A percentile compares a stretch with the other conserved stretches of the same genome.
These are phyloP conservation scores for Bifiguratus adelaidae DNA, from an alignment of 192 early-diverging fungal species.

Conservation along the genomic window DNA sequence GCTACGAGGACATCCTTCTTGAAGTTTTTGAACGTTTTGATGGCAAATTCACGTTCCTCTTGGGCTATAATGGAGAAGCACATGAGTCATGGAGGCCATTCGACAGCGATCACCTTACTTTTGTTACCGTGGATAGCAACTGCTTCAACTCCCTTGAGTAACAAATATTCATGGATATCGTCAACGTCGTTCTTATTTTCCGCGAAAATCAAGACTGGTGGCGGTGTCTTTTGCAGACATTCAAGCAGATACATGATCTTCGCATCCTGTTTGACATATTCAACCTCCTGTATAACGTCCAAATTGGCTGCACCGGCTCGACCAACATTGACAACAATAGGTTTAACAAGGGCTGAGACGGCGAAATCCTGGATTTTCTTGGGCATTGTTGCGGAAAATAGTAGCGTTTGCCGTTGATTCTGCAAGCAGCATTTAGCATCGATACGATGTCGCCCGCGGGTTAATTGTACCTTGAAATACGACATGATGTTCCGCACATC, in stretches of 20 bases:
- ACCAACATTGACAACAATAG: slow-evolving; percentile 94
- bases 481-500: slow-evolving; percentile 94
- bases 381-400: slow-evolving; percentile 86
- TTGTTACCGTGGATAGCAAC: slow-evolving; percentile 96
- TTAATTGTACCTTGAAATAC: slow-evolving; percentile 77
- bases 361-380: slow-evolving; percentile 99
- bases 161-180: slow-evolving; percentile 94
- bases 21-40: slow-evolving; percentile 76
- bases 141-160: slow-evolving; percentile 89
- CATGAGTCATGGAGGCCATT: slow-evolving; percentile 5
- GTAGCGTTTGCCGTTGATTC: slow-evolving; percentile 89
- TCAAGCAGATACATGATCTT: slow-evolving; percentile 93
- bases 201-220: slow-evolving; percentile 93
- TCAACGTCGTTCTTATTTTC: slow-evolving; percentile 99
- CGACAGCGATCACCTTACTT: slow-evolving; percentile 26
- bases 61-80: slow-evolving; percentile 44
- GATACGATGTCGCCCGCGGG: no score
- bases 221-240: slow-evolving; percentile 93
- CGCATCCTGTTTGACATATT: slow-evolving; percentile 93
- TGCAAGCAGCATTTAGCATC: slow-evolving; percentile 19
- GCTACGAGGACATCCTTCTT: slow-evolving; percentile 96
- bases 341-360: slow-evolving; percentile 73
- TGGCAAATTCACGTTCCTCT: slow-evolving; percentile 95
- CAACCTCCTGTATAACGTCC: slow-evolving; percentile 96
- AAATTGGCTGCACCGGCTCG: slow-evolving; percentile 92